phyloP scores from a whole-genome alignment of 768 basidiomycete species.

The Pilatotrama ljubarskyi region DNA sequence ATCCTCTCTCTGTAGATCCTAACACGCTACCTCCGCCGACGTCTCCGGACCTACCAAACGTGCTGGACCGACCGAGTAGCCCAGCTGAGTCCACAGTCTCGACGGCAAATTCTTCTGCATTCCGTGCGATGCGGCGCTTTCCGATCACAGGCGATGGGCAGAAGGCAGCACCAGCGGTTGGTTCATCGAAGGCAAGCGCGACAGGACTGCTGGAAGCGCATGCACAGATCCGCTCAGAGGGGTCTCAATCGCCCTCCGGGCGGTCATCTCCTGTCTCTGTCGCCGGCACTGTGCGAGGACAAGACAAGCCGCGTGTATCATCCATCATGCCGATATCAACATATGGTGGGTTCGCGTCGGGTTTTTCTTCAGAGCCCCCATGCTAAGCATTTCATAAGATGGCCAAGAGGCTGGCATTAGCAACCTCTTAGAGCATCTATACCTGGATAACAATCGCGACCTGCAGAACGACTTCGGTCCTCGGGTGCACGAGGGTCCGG shows the following conservation, averaged over 20 bases:
- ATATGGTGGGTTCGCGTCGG: constrained; percentile 52
- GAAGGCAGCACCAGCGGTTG: constrained; percentile 89
- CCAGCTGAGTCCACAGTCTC: constrained; percentile 85
- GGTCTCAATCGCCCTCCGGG: constrained; percentile 72
- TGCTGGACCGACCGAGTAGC: constrained; percentile 64
- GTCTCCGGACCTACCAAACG: constrained; percentile 30
- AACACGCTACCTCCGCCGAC: constrained; percentile 19
- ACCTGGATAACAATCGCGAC: constrained; percentile 83
- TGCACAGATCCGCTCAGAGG: constrained; percentile 62
- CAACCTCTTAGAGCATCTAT: constrained; percentile 86
- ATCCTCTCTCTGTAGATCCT: constrained; percentile 23
- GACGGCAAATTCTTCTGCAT: constrained; percentile 60
- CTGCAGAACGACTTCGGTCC: constrained; percentile 92
- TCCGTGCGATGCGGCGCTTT: constrained; percentile 55
- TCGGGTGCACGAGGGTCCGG: constrained; percentile 75
- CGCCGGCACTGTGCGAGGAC: constrained; percentile 53
- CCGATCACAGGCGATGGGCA: constrained; percentile 76
- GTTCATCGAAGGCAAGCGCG: constrained; percentile 81
- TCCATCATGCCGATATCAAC: constrained; percentile 65
- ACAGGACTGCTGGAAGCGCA: constrained; percentile 81
- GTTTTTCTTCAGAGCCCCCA: background rate
- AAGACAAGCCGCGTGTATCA: constrained; percentile 47
- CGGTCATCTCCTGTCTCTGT: constrained; percentile 74
- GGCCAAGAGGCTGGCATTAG: constrained; percentile 89
- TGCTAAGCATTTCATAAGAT: constrained; percentile 46